phyloP scores from a whole-genome alignment of 2,329 filamentous ascomycete genomes.

The Verticillium isaacii region DNA sequence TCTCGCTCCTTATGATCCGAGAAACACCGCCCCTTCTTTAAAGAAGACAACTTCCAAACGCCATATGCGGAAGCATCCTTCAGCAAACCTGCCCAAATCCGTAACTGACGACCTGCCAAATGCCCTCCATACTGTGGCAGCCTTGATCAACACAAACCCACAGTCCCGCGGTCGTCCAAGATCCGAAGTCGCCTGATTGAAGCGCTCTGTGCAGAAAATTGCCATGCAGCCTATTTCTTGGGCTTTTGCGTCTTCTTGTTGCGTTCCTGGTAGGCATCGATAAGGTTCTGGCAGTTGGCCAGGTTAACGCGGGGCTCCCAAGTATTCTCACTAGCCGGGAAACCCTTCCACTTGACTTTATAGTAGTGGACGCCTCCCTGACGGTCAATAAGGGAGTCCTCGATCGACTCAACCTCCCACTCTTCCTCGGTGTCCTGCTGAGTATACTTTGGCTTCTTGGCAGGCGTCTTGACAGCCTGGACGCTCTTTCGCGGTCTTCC shows the following conservation, averaged over 20 bases:
- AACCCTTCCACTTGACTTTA: slow-evolving; percentile 51
- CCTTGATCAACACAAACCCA: too few relatives aligned
- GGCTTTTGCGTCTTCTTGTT: slow-evolving; percentile 1
- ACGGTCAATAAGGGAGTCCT: slow-evolving; percentile 32
- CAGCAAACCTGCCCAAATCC: too few relatives aligned
- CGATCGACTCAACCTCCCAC: slow-evolving; percentile 44
- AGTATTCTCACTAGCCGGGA: slow-evolving; percentile 35
- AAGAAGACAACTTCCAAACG: too few relatives aligned
- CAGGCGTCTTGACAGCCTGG: slow-evolving; percentile 1
- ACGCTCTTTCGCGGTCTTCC: slow-evolving; percentile 4
- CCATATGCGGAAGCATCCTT: too few relatives aligned
- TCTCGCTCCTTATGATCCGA: too few relatives aligned
- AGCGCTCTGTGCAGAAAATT: not conserved
- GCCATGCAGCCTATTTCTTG: not conserved
- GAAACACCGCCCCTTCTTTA: too few relatives aligned
- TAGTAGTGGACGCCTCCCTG: slow-evolving; percentile 36
- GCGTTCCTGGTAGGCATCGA: slow-evolving; percentile 31
- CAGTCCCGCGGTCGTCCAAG: too few relatives aligned
- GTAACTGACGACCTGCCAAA: too few relatives aligned
- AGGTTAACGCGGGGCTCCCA: slow-evolving; percentile 50
- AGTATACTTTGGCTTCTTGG: not conserved
- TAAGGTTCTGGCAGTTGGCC: slow-evolving; percentile 26
- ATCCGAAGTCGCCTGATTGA: not conserved
- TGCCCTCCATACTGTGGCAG: too few relatives aligned
- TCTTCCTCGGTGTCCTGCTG: slow-evolving; percentile 18